Evolutionary conservation across 331 rosid genomes (phyloP), one percentile per base, ranked within the genome.

Genomic region (Pyracantha coccinea): DNA sequence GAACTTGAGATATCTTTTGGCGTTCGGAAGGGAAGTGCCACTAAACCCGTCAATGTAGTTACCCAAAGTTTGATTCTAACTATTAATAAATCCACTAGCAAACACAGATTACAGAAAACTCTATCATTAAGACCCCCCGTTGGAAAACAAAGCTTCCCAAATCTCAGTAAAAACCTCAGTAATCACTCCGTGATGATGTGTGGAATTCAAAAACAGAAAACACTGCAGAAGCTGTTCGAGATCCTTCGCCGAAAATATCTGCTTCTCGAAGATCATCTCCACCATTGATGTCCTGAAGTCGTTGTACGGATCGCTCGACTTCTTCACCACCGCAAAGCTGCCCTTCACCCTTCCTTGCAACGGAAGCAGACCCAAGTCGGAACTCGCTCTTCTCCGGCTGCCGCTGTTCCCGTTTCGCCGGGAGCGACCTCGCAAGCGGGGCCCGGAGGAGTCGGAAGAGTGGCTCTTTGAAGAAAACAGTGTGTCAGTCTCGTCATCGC

Each of bases 181-280:
- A 75, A 95, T 95, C 73, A 95, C 86, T 28, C 79, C 75, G 31
- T 89, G 99, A 73, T 95, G 96, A 77, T 85, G 88, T 44, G 69
- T 17, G 1, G 97, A 90, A 82, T 95, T 95, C 60, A 95, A 82
- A 0, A 92, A 86, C 6, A 95, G 86, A 76, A 92, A 95, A 74
- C 99, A 90, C 85, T 92, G 97, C 85, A 95, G 83, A 4, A 95
- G 97, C 58, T 90, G 88, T 83, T 92, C 97, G 68, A 95, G 93
- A 74, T 90, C 99, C 9, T 66, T 23, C 0, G 90, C 91, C 8
- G 88, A 81, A 73, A 90, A 95, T 68, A 95, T 92, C 82, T 86
- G 97, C 68, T 92, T 95, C 90, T 92, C 98, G 2, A 92, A 82
- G 15, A 95, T 95, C 99, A 95, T 95, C 63, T 95, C 99, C 77